Base-by-base conservation (phyloP, 78 protist genomes). In the slime mould (Dictyostelium discoideum) region DNA sequence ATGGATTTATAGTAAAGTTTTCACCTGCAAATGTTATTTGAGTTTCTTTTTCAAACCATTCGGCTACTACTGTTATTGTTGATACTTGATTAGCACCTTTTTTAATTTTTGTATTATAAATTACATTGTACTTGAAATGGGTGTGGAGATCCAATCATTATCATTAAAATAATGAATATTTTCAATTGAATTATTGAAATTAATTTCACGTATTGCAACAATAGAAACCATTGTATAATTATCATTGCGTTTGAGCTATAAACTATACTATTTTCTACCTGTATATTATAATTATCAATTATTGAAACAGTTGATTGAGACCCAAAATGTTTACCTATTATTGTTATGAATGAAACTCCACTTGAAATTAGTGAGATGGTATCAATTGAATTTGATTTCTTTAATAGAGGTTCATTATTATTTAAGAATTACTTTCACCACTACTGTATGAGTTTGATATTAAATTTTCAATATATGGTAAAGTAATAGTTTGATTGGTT, bases 1-100 rank as follows among this genome's bases (percentile, higher is more conserved):
- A 76, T 76, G 93, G 93, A 18, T 44, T 50, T 20, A 87, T 87
- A 3, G 57, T 40, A 16, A 78, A 8, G n/a, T 48, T 42, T 63
- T 54, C 39, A 8, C 44, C 57, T 6, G 86, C 85, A 79, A 87
- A 87, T 48, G 67, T 5, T 13, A 86, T 50, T 9, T 46, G 16
- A 14, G 83, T 54, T 14, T 29, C 74, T 22, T 77, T 42, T 29
- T 86, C 69, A 73, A 76, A 76, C 82, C 42, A 76, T 77, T 86
- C 72, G 2, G 78, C 22, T 42, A 26, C 9, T 42, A n/a, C 24
- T 4, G 16, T 22, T 26, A 77, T 77, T 42, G 3, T 77, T 42
- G 83, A 77, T 18, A 32, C 40, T 13, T 5, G 6, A 4, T 0
- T 2, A 14, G 1, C 20, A 40, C 26, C 16, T 5, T 40, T 40